Base-by-base conservation (phyloP, 129 eudicot genomes). In the Escallonia rubra region DNA sequence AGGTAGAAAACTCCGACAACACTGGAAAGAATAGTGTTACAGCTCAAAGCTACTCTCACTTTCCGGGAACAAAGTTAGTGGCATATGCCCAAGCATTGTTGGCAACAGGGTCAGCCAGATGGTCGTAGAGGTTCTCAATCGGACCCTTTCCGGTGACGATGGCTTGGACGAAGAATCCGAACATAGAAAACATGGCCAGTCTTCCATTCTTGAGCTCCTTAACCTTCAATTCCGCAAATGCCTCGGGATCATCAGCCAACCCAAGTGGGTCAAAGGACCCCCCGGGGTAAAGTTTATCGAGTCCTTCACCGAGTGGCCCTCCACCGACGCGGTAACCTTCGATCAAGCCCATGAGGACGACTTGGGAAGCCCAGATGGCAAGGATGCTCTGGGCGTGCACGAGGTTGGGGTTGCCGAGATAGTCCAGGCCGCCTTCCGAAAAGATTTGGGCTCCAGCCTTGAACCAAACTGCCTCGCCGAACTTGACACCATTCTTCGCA, bases 71-170 rank as follows among this genome's bases (percentile, higher is more conserved):
- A 70, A 85, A 85, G 87, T 85, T 85, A 5, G 91, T 85, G 66
- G 91, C 91, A 67, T 60, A 86, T 43, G 88, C 91, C 91, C 91
- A 86, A 1, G 88, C 91, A 39, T 86, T 86, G 72, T 86, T 86
- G 52, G 87, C 81, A 8, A 74, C 87, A 7, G 91, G 91, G 14
- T 85, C 87, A 66, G 73, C 77, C 57, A 85, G 13, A 47, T 85
- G 91, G 53, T 85, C 91, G 50, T 8, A 72, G 10, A 85, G 72
- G 82, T 86, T 86, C 85, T 86, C 91, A 61, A 86, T 53, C 8
- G 91, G 91, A 47, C 88, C 91, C 70, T 86, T 86, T 59, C 88
- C 87, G 10, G 91, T 86, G 1, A 82, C 91, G 66, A 86, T 82
- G 49, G 91, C 91, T 38, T 86, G 91, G 8, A 85, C 88, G 65